Conservation (phyloP, 2,329 filamentous ascomycete species). For the Didymella glomerata region DNA sequence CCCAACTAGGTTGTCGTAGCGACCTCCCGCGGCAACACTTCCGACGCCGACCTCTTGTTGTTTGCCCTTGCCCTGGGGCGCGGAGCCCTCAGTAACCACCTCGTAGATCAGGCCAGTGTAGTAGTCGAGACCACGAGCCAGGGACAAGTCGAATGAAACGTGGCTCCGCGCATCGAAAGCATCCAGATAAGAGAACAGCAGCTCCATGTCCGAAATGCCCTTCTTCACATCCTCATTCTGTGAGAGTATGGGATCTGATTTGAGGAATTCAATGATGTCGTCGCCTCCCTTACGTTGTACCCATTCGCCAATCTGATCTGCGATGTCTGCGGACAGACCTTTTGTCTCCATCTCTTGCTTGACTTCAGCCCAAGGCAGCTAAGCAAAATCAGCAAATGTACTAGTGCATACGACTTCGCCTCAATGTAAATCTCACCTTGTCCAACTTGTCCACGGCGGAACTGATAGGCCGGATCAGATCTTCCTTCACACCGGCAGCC, state of each 20-base stretch:
- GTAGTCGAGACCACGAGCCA: conserved; percentile 91
- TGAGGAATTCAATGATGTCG: conserved; percentile 67
- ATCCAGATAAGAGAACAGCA: conserved; percentile 83
- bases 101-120: conserved; percentile 93
- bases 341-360: conserved; percentile 95
- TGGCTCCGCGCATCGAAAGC: conserved; percentile 75
- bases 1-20: conserved; percentile 91
- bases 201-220: conserved; percentile 80
- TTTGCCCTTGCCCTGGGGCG: conserved; percentile 55
- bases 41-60: conserved; percentile 72
- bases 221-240: conserved; percentile 75
- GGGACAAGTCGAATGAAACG: conserved; percentile 87
- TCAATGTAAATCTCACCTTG: conserved; percentile 63
- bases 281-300: conserved; percentile 79
- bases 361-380: conserved; percentile 82
- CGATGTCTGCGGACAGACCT: conserved; percentile 76
- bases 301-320: conserved; percentile 87
- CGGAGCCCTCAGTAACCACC: conserved; percentile 82
- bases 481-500: conserved; percentile 85
- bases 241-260: conserved; percentile 35
- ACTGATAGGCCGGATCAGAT: conserved; percentile 88
- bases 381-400: conserved; percentile 30
- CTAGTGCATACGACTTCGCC: too few relatives aligned
- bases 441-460: conserved; percentile 96
- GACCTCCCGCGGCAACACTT: conserved; percentile 86